Conservation (phyloP, 768 basidiomycete species). For the Pholiota microspora region DNA sequence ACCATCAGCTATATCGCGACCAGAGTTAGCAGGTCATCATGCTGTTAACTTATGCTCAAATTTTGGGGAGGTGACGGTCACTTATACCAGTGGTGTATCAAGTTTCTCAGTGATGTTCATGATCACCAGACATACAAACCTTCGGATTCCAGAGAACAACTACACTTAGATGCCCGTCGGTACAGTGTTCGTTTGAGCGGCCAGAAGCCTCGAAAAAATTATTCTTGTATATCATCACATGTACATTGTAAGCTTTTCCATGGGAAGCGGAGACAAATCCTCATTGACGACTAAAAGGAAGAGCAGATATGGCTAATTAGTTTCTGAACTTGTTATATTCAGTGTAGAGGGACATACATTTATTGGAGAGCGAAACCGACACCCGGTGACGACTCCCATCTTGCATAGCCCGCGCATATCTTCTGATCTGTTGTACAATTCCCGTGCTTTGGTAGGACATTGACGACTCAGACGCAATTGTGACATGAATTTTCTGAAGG, state of each 20-base stretch:
- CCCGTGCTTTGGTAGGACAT: background rate
- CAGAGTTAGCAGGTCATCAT: too few relatives aligned
- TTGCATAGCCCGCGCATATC: constrained; percentile 1
- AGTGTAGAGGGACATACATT: background rate
- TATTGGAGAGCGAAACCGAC: background rate
- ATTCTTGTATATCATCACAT: background rate
- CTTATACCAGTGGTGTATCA: too few relatives aligned
- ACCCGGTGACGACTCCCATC: background rate
- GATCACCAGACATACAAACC: too few relatives aligned
- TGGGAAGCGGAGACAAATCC: background rate
- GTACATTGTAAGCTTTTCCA: background rate
- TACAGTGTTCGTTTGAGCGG: too few relatives aligned
- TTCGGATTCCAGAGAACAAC: too few relatives aligned
- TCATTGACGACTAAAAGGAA: background rate
- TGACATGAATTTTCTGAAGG: background rate
- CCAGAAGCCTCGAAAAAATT: too few relatives aligned
- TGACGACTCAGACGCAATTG: constrained; percentile 1
- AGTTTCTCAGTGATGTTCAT: too few relatives aligned
- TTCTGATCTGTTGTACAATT: background rate
- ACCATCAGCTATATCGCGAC: too few relatives aligned
- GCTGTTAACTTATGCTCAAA: too few relatives aligned
- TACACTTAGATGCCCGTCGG: too few relatives aligned
- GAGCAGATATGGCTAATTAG: background rate
- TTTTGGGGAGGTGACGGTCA: too few relatives aligned
- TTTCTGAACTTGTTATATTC: background rate